Percentiles rank a stretch among this genome's conserved stretches.
phyloP scores from a whole-genome alignment of 169 alveolate genomes.

The Plasmodium billcollinsi region DNA sequence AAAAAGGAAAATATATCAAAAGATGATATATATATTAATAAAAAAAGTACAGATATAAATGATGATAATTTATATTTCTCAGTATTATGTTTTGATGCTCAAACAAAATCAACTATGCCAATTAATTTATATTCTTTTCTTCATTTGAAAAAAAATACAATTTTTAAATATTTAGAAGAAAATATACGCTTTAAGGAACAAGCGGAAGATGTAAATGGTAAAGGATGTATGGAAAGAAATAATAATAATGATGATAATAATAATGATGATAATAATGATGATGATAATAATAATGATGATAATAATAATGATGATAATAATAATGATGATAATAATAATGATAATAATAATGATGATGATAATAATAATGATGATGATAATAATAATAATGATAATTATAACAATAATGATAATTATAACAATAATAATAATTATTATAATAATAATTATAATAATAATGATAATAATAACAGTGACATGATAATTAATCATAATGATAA shows the following conservation, averaged over 20 bases:
- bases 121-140: constrained; percentile 36
- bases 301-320: no score
- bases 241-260: neutral
- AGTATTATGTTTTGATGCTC: constrained; percentile 22
- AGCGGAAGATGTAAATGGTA: neutral
- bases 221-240: neutral
- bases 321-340: no score
- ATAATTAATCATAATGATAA: no score
- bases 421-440: no score
- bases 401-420: no score
- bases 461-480: no score
- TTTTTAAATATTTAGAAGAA: constrained; percentile 57
- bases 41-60: neutral
- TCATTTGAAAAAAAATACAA: constrained; percentile 33
- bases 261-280: neutral
- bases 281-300: no score
- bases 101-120: constrained; percentile 25
- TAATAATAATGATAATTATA: no score
- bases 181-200: constrained; percentile 24
- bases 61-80: constrained; percentile 16
- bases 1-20: neutral
- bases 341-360: no score
- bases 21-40: neutral
- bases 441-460: no score
- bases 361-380: no score